Evolutionary conservation across 2,329 filamentous ascomycete genomes (phyloP).

Genomic region (Pseudogymnoascus sp.): DNA sequence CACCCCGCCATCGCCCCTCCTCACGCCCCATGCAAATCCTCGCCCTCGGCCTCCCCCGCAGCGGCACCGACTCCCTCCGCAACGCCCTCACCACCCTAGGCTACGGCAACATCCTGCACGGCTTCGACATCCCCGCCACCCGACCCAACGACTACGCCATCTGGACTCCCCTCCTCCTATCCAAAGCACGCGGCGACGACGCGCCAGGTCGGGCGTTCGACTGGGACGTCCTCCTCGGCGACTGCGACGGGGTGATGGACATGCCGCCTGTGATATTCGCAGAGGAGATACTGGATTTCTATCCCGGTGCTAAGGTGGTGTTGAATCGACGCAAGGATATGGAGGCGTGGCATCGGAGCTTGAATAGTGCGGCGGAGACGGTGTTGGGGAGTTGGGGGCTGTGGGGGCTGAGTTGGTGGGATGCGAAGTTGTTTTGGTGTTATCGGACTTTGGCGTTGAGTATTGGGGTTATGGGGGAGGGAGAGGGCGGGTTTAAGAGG

Average conservation of each 20-base stretch:
- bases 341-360: slow-evolving; percentile 23
- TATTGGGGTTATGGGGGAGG: slow-evolving; percentile 22
- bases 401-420: slow-evolving; percentile 27
- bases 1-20: background rate
- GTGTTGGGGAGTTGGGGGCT: slow-evolving; percentile 19
- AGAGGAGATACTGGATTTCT: slow-evolving; percentile 29
- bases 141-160: slow-evolving; percentile 27
- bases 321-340: slow-evolving; percentile 25
- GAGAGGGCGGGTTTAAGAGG: slow-evolving; percentile 2
- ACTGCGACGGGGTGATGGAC: slow-evolving; percentile 24
- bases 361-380: slow-evolving; percentile 12
- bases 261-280: slow-evolving; percentile 29
- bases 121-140: slow-evolving; percentile 10
- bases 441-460: slow-evolving; percentile 20
- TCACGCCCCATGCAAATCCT: slow-evolving; percentile 23
- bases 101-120: slow-evolving; percentile 20
- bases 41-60: slow-evolving; percentile 29
- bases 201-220: background rate
- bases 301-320: slow-evolving; percentile 33
- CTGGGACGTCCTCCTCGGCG: background rate
- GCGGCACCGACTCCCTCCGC: slow-evolving; percentile 23
- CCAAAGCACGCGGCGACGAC: slow-evolving; percentile 10
- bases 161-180: slow-evolving; percentile 27
- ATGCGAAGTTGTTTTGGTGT: slow-evolving; percentile 21
- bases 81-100: background rate